A percentile compares a stretch with the other conserved stretches of the same genome.
Conservation (phyloP, 2,329 filamentous ascomycete genomes). For the Claviceps sp. region DNA sequence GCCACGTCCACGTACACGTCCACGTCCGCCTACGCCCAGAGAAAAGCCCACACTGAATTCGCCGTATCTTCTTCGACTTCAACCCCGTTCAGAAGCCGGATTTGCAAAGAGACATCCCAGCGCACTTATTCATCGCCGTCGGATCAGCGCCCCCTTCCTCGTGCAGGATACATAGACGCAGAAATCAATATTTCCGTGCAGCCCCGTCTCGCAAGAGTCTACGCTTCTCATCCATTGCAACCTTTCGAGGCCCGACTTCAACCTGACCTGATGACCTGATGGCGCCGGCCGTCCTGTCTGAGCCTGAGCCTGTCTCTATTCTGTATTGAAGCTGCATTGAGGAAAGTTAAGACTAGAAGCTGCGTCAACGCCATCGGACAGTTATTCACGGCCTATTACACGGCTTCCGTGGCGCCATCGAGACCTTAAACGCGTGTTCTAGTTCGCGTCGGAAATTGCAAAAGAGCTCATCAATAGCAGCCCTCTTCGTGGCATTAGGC, state of each 20-base stretch:
- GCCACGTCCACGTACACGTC: background rate
- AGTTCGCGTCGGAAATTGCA: background rate
- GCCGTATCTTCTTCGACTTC: background rate
- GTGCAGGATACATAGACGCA: background rate
- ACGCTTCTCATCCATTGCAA: background rate
- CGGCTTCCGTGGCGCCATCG: background rate
- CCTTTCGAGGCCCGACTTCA: background rate
- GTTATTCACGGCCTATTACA: constrained; percentile 1
- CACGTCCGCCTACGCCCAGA: background rate
- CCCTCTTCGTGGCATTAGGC: background rate
- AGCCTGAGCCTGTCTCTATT: constrained; percentile 6
- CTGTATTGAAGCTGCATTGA: constrained; percentile 1
- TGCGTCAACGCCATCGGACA: background rate
- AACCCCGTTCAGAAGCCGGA: background rate
- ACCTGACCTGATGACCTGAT: constrained; percentile 8
- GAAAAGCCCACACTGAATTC: background rate
- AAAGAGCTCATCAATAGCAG: background rate
- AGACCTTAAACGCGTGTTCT: background rate
- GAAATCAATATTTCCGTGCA: background rate
- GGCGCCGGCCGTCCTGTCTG: constrained; percentile 5
- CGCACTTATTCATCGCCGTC: background rate
- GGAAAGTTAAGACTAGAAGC: background rate
- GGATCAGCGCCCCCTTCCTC: background rate
- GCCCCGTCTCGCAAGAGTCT: background rate
- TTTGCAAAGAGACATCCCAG: background rate